phyloP scores from a whole-genome alignment of 2,329 filamentous ascomycete species.

The Capronia epimyces region DNA sequence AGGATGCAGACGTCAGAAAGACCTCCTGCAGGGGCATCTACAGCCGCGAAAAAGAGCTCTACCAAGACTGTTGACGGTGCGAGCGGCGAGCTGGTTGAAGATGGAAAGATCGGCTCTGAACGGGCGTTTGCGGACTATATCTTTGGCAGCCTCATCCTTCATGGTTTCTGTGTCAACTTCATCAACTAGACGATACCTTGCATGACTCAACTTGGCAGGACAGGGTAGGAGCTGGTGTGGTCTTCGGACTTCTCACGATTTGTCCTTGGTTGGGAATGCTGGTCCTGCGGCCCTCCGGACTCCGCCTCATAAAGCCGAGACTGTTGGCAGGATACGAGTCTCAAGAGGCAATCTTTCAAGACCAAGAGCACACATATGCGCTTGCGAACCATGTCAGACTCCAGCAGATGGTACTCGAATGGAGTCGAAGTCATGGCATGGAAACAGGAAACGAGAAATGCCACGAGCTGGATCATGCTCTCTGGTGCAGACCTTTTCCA shows the following conservation, averaged over 20 bases:
- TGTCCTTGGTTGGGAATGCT: background rate
- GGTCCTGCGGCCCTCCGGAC: background rate
- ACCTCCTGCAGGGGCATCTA: conserved; percentile 24
- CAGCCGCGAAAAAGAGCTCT: conserved; percentile 60
- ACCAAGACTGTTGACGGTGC: conserved; percentile 29
- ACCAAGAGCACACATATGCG: too few species aligned
- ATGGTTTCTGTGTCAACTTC: conserved; percentile 99
- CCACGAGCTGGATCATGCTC: too few species aligned
- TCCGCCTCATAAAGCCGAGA: background rate
- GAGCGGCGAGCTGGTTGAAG: conserved; percentile 25
- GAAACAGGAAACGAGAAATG: background rate
- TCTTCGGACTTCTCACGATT: background rate
- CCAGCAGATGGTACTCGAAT: too few species aligned
- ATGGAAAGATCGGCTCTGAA: conserved; percentile 39
- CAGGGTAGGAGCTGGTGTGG: too few species aligned
- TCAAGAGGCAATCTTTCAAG: too few species aligned
- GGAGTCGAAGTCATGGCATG: too few species aligned
- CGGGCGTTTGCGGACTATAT: conserved; percentile 96
- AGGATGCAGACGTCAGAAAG: conserved; percentile 77
- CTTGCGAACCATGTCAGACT: too few species aligned
- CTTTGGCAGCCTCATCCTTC: conserved; percentile 87
- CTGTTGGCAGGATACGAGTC: background rate
- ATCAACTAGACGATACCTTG: conserved; percentile 66
- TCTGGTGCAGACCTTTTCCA: too few species aligned
- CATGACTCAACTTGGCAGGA: too few species aligned